Percentiles rank a stretch among this genome's conserved stretches.
phyloP scores from a whole-genome alignment of 2,329 filamentous ascomycete genomes.

The Rhinocladiella similis region DNA sequence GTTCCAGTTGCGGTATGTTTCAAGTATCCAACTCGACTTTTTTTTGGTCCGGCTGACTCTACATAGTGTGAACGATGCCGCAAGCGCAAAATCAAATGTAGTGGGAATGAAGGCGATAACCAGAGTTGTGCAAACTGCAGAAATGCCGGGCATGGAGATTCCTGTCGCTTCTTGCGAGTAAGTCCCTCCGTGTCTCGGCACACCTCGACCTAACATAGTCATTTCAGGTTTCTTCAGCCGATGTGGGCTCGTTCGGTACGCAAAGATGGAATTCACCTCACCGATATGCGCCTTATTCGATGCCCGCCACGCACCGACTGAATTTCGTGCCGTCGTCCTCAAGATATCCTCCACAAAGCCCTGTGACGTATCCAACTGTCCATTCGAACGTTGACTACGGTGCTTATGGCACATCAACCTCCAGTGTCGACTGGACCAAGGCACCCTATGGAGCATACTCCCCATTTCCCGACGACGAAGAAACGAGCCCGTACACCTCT shows the following conservation, averaged over 20 bases:
- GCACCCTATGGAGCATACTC: slow-evolving; percentile 21
- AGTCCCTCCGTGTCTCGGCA: slow-evolving; percentile 1
- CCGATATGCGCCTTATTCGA: slow-evolving; percentile 23
- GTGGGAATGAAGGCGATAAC: slow-evolving; percentile 77
- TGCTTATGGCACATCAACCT: slow-evolving; percentile 8
- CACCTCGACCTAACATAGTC: background rate
- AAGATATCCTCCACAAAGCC: slow-evolving; percentile 15
- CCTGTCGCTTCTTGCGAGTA: slow-evolving; percentile 80
- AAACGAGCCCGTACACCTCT: slow-evolving; percentile 34
- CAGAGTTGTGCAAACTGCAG: slow-evolving; percentile 80
- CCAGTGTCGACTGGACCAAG: slow-evolving; percentile 21
- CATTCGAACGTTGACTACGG: slow-evolving; percentile 17
- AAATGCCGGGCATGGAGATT: slow-evolving; percentile 59
- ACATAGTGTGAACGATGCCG: slow-evolving; percentile 81
- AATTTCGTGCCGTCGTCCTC: slow-evolving; percentile 16
- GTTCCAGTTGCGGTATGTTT: slow-evolving; percentile 35
- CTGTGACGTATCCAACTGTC: slow-evolving; percentile 14
- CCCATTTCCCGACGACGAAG: slow-evolving; percentile 38
- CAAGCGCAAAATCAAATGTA: slow-evolving; percentile 93
- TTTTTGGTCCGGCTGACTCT: background rate
- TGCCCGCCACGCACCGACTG: slow-evolving; percentile 17
- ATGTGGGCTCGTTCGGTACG: background rate
- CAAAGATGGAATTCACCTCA: slow-evolving; percentile 12
- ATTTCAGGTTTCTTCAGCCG: background rate
- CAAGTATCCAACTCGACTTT: background rate